These are phyloP conservation scores for Mycena venus DNA, from an alignment of 768 basidiomycete species.

Conservation along the genomic window DNA sequence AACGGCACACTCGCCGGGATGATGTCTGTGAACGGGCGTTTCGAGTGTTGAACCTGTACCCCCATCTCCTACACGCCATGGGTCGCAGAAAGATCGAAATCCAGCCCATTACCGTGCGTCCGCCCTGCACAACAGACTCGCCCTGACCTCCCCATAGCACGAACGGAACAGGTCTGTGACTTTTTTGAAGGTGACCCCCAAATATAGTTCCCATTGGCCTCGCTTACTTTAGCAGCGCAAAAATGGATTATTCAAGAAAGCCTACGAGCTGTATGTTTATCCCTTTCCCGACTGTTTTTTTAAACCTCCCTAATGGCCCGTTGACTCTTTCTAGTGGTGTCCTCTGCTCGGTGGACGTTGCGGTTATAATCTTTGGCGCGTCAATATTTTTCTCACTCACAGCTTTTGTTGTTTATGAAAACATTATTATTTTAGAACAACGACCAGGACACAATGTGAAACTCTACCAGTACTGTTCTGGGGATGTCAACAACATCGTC, in stretches of 20 bases:
- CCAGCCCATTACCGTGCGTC: slow-evolving; percentile 77
- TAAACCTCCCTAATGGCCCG: background rate
- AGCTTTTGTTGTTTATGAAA: slow-evolving; percentile 20
- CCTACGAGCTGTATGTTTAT: slow-evolving; percentile 67
- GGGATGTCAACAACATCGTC: slow-evolving; percentile 69
- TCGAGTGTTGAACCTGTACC: slow-evolving; percentile 26
- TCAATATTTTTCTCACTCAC: slow-evolving; percentile 14
- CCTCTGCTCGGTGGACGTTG: slow-evolving; percentile 81
- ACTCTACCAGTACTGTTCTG: slow-evolving; percentile 80
- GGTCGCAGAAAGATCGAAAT: slow-evolving; percentile 84
- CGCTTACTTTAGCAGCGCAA: slow-evolving; percentile 63
- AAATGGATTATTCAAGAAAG: slow-evolving; percentile 85
- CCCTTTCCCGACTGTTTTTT: background rate
- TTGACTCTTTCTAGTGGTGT: slow-evolving; percentile 56
- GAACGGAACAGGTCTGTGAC: slow-evolving; percentile 83
- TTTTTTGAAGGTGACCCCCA: slow-evolving; percentile 75
- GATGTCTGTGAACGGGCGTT: slow-evolving; percentile 36
- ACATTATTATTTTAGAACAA: slow-evolving; percentile 61
- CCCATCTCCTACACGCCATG: slow-evolving; percentile 52
- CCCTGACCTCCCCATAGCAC: slow-evolving; percentile 55
- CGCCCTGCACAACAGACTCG: background rate
- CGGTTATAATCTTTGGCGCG: slow-evolving; percentile 80
- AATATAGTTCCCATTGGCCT: slow-evolving; percentile 32
- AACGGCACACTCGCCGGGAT: slow-evolving; percentile 27
- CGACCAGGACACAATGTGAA: slow-evolving; percentile 76